Conservation (phyloP, 2,329 filamentous ascomycete genomes). For the Beauveria rudraprayagi region DNA sequence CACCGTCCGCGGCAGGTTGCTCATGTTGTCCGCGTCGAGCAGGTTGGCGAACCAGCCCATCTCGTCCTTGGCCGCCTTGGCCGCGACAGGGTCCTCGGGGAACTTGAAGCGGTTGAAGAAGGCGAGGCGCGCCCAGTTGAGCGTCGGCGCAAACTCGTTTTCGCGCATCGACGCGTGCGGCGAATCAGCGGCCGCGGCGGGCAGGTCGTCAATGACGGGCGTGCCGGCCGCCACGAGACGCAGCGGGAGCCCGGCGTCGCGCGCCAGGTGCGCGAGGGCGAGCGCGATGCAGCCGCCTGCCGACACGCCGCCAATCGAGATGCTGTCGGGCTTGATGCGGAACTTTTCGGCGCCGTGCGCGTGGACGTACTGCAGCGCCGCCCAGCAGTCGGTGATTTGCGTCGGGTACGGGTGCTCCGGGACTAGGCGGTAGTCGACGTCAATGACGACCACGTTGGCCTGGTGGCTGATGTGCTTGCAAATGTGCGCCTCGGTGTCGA, state of each 20-base stretch:
- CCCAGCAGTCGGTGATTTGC: conserved; percentile 40
- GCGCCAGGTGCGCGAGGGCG: conserved; percentile 31
- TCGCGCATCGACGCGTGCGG: conserved; percentile 33
- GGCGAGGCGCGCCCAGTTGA: conserved; percentile 34
- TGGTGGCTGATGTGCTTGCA: conserved; percentile 38
- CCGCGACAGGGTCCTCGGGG: conserved; percentile 17
- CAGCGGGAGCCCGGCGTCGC: conserved; percentile 30
- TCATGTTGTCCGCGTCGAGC: conserved; percentile 27
- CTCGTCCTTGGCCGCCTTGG: conserved; percentile 7
- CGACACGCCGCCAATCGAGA: conserved; percentile 38
- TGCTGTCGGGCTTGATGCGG: conserved; percentile 27
- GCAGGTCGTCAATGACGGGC: conserved; percentile 32
- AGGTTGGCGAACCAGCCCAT: conserved; percentile 24
- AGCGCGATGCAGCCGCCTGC: conserved; percentile 35
- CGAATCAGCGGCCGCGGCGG: conserved; percentile 28
- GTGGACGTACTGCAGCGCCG: conserved; percentile 33
- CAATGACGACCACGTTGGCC: conserved; percentile 37
- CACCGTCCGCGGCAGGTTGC: conserved; percentile 28
- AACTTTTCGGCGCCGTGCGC: conserved; percentile 26
- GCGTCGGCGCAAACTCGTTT: conserved; percentile 33
- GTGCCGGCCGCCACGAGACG: conserved; percentile 31
- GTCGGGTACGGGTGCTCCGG: conserved; percentile 43
- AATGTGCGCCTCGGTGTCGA: conserved; percentile 41
- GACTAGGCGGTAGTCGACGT: conserved; percentile 44
- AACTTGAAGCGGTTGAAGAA: conserved; percentile 32